A percentile compares a stretch with the other conserved stretches of the same genome.
phyloP scores from a whole-genome alignment of 768 basidiomycete species.

The Lactarius sp. region DNA sequence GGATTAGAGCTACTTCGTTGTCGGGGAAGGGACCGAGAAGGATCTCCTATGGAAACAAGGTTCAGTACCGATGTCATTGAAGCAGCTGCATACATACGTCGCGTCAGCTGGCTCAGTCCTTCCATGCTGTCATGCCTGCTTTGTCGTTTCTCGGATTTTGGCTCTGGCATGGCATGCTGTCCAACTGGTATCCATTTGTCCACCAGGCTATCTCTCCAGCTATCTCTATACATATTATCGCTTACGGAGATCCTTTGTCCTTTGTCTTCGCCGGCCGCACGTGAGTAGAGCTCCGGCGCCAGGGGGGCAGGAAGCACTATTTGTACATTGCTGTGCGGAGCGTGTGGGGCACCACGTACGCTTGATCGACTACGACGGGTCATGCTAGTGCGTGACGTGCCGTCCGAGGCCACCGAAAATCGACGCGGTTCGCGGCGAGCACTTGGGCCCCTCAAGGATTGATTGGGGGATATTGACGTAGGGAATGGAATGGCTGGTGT shows the following conservation, averaged over 20 bases:
- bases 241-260: not conserved
- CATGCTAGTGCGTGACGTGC: conserved; percentile 13
- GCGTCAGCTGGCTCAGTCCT: not conserved
- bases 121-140: conserved; percentile 1
- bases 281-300: conserved; percentile 35
- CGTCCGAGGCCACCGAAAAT: conserved; percentile 8
- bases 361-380: conserved; percentile 24
- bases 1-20: conserved; percentile 21
- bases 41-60: not conserved
- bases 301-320: conserved; percentile 67
- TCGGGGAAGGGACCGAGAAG: not conserved
- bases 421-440: not conserved
- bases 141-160: not conserved
- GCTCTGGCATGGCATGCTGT: not conserved
- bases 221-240: not conserved
- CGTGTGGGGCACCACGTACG: conserved; percentile 57
- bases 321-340: conserved; percentile 54
- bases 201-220: conserved; percentile 13
- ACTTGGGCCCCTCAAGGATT: not conserved
- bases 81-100: conserved; percentile 4
- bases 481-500: not conserved
- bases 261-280: not conserved
- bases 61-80: not conserved
- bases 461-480: not conserved
- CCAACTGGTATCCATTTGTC: conserved; percentile 24